phyloP scores from a whole-genome alignment of 2,329 filamentous ascomycete genomes.

The Claviceps quebecensis region DNA sequence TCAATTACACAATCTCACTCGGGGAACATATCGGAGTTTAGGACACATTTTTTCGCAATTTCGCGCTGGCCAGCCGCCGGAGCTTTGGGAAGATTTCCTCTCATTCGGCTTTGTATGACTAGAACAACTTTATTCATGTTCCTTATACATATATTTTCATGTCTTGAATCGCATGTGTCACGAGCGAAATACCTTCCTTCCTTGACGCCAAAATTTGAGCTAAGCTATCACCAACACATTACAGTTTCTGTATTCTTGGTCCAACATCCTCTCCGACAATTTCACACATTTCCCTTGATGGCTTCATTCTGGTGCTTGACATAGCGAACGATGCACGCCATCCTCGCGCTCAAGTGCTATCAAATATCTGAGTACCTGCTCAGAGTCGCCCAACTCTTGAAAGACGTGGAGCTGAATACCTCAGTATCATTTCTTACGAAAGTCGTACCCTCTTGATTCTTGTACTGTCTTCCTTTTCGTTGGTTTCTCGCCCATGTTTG shows the following conservation, averaged over 20 bases:
- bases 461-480: not conserved
- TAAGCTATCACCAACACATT: constrained; percentile 2
- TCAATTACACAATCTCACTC: constrained; percentile 9
- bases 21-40: constrained; percentile 17
- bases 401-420: not conserved
- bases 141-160: not conserved
- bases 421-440: not conserved
- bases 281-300: not conserved
- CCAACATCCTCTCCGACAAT: not conserved
- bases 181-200: not conserved
- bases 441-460: not conserved
- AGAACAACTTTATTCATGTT: not conserved
- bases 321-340: not conserved
- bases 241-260: not conserved
- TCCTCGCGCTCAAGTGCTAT: not conserved
- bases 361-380: not conserved
- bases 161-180: not conserved
- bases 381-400: not conserved
- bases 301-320: not conserved
- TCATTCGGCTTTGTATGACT: constrained; percentile 1
- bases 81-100: not conserved
- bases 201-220: not conserved
- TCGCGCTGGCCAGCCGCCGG: not conserved
- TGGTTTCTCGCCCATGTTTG: not conserved
- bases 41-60: constrained; percentile 5